These are phyloP conservation scores for Corynespora cassiicola DNA, from an alignment of 2,329 filamentous ascomycete genomes.

Conservation along the genomic window DNA sequence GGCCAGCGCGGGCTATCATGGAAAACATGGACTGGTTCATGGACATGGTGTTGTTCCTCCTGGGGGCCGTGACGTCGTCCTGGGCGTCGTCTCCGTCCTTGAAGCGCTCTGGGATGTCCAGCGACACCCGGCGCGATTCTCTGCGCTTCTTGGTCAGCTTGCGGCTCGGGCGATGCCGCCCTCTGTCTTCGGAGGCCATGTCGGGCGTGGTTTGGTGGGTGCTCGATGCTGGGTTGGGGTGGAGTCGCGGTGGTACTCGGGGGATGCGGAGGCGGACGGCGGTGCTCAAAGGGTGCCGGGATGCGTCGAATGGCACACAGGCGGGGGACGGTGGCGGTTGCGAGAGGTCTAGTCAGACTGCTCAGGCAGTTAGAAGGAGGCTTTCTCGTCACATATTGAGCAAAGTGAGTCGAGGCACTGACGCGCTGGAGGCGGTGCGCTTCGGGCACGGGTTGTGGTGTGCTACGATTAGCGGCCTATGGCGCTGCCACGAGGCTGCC, in stretches of 20 bases:
- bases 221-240: slow-evolving; percentile 10
- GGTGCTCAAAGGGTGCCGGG: slow-evolving; percentile 18
- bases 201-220: slow-evolving; percentile 18
- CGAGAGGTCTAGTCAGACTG: slow-evolving; percentile 25
- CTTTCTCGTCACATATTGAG: slow-evolving; percentile 39
- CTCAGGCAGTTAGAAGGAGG: slow-evolving; percentile 33
- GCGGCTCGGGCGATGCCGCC: slow-evolving; percentile 31
- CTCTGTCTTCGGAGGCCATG: slow-evolving; percentile 44
- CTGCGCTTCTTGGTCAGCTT: slow-evolving; percentile 43
- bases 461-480: slow-evolving; percentile 24
- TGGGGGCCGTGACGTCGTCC: slow-evolving; percentile 66
- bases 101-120: slow-evolving; percentile 64
- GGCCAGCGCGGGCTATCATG: slow-evolving; percentile 87
- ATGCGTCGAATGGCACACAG: slow-evolving; percentile 5
- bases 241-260: slow-evolving; percentile 13
- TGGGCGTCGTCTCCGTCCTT: slow-evolving; percentile 65
- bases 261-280: slow-evolving; percentile 12
- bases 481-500: slow-evolving; percentile 10
- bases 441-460: slow-evolving; percentile 16
- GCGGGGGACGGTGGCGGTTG: slow-evolving; percentile 1
- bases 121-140: slow-evolving; percentile 46
- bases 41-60: slow-evolving; percentile 60
- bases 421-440: slow-evolving; percentile 30
- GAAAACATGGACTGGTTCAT: slow-evolving; percentile 97
- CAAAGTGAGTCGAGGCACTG: slow-evolving; percentile 30